A percentile compares a stretch with the other conserved stretches of the same genome.
phyloP scores from a whole-genome alignment of 441 rosid species.

The Gossypium davidsonii region DNA sequence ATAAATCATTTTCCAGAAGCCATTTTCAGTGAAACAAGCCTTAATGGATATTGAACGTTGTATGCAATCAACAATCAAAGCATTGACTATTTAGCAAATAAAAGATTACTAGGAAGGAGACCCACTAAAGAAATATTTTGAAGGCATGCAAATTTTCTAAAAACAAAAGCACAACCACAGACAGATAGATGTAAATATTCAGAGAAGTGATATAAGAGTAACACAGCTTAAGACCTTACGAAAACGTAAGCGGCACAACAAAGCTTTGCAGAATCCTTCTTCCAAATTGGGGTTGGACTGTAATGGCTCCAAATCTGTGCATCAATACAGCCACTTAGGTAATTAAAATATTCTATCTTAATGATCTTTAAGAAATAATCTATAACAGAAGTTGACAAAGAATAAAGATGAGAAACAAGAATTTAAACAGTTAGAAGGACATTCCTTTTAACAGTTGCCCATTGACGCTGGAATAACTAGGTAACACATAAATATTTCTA shows the following conservation, averaged over 20 bases:
- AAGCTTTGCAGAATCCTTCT: conserved; percentile 87
- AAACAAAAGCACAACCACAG: conserved; percentile 12
- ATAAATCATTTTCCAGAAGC: no score
- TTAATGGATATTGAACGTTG: background rate
- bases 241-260: conserved; percentile 91
- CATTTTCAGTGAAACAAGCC: no score
- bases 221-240: conserved; percentile 94
- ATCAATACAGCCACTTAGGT: conserved; percentile 17
- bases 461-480: background rate
- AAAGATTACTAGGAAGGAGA: background rate
- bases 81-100: background rate
- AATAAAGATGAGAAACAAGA: background rate
- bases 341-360: background rate
- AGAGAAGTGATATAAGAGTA: conserved; percentile 23
- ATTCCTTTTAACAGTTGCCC: background rate
- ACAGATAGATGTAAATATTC: conserved; percentile 20
- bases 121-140: background rate
- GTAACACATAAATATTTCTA: background rate
- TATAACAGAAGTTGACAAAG: background rate
- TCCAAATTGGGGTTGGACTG: conserved; percentile 62
- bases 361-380: background rate
- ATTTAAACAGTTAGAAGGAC: background rate
- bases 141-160: background rate
- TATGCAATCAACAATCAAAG: background rate
- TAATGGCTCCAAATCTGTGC: conserved; percentile 81